Evolutionary conservation across 306 rosid genomes (phyloP), one percentile per base, ranked within the genome.

Genomic region (Calophaca sinica): DNA sequence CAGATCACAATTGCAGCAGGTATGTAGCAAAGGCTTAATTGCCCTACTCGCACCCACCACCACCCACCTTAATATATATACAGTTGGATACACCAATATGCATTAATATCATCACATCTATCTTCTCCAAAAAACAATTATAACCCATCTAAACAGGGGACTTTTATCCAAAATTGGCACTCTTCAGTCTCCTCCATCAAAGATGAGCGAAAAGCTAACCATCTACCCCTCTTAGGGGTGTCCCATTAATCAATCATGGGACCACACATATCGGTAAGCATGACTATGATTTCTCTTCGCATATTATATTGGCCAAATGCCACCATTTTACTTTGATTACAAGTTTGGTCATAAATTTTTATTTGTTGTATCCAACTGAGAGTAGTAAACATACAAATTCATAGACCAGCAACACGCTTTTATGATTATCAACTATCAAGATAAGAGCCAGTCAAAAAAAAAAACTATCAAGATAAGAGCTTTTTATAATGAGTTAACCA

Each of bases 51-150:
- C 35, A 76, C 82, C 92, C 84, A 78, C 97, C 50, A 70, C 93
- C 78, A 82, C 85, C 90, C 80, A 79, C 76, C 88, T 82, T 62
- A 70, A 74, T 70, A 76, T 50, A 76, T 50, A 81, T 74, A 80
- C 82, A 26, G 89, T 84, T 88, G 87, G 89, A 66, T 76, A 59
- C 88, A 85, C 83, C 96, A 74, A 85, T 71, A 84, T 81, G 90
- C 94, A 89, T 89, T 87, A 83, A 91, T 85, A 86, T 65, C 93
- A 71, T 78, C 67, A 64, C 86, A 81, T 68, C 88, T 71, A 72
- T 86, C 84, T 72, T 64, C 87, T 87, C 86, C 82, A 70, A 82
- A 32, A 83, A 68, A 74, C 86, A 77, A 79, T 84, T 76, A 87
- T 78, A 71, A 81, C 83, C 60, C 79, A 84, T 80, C 81, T 35